Percentiles rank a stretch among this genome's conserved stretches.
These are phyloP conservation scores for Marasmius tenuissimus DNA, from an alignment of 1,284 basidiomycete genomes.

Conservation along the genomic window DNA sequence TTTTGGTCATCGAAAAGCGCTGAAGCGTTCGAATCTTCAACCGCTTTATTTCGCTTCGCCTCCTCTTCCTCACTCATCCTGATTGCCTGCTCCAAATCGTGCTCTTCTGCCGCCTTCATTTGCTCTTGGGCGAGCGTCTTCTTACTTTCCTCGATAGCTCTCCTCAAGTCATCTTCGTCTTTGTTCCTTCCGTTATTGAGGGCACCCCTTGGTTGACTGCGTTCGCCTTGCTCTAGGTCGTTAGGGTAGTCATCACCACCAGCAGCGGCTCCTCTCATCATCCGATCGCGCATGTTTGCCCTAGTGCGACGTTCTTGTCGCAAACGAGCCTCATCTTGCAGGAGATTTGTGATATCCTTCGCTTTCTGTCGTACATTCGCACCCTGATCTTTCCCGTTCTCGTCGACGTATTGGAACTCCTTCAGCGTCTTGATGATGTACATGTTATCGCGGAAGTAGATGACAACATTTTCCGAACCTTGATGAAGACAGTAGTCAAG, in stretches of 20 bases:
- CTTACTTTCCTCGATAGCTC: constrained; percentile 89
- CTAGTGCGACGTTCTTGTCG: constrained; percentile 84
- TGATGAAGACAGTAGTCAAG: constrained; percentile 97
- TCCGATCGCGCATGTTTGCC: constrained; percentile 93
- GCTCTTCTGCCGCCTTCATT: constrained; percentile 65
- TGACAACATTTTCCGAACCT: constrained; percentile 97
- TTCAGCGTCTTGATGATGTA: constrained; percentile 99
- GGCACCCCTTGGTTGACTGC: constrained; percentile 38
- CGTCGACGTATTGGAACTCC: constrained; percentile 98
- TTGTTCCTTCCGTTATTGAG: constrained; percentile 36
- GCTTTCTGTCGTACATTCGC: constrained; percentile 99
- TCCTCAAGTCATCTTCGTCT: constrained; percentile 81
- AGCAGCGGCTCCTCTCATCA: constrained; percentile 65
- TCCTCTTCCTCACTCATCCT: constrained; percentile 89
- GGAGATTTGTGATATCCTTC: constrained; percentile 96
- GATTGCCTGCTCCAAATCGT: constrained; percentile 79
- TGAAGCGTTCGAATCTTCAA: constrained; percentile 75
- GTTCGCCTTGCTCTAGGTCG: constrained; percentile 46
- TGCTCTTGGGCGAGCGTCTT: constrained; percentile 76
- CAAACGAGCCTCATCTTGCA: constrained; percentile 87
- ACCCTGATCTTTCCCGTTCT: constrained; percentile 95
- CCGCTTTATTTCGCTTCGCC: constrained; percentile 61
- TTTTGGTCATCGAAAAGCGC: constrained; percentile 86
- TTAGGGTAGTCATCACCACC: constrained; percentile 44
- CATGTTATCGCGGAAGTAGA: constrained; percentile 97